Base-by-base conservation (phyloP, 1,284 basidiomycete species). In the Entoloma clypeatum region DNA sequence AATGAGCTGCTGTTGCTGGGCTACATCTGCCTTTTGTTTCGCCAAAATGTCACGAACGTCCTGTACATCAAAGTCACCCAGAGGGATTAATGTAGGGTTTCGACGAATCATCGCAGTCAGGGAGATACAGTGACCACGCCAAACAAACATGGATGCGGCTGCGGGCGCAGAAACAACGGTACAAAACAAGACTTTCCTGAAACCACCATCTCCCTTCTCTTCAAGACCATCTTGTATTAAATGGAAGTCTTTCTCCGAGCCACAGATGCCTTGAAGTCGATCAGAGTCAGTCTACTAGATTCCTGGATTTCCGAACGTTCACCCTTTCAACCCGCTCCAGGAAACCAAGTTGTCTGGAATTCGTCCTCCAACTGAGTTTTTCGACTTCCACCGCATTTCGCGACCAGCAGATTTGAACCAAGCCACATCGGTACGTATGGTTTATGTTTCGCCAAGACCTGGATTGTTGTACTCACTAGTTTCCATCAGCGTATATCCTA, bases 371-470 rank as follows among this genome's bases (percentile, higher is more conserved):
- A 65, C 68, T 42, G 92, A 95, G 61, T 89, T 90, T 63, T 95
- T 98, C 59, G 93, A 98, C 69, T 74, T 80, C 56, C 85, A 93
- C 55, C 81, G 92, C 36, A 68, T 98, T 47, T 93, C 91, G 18
- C 71, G 86, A 52, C 94, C 81, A 48, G 80, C 77, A 33, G 82
- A 87, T 58, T 59, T 86, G 43, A 82, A 83, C 58, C 71, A 77
- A 45, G 81, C 83, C 31, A 79, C 80, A 34, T 75, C 77, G 51
- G 86, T 85, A 51, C 55, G 80, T 69, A 8, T 33, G 13, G 19
- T 14, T 29, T 22, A 17, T 25, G 6, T 23, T 9, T 25, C 32
- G 27, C 9, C 7, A 39, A 27, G 9, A 29, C 11, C 31, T 16
- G 11, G 28, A 26, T 13, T 43, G 28, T 31, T 10, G 8, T 5